phyloP scores from a whole-genome alignment of 148 eudicot genomes.

The Vaccinium macrocarpon region DNA sequence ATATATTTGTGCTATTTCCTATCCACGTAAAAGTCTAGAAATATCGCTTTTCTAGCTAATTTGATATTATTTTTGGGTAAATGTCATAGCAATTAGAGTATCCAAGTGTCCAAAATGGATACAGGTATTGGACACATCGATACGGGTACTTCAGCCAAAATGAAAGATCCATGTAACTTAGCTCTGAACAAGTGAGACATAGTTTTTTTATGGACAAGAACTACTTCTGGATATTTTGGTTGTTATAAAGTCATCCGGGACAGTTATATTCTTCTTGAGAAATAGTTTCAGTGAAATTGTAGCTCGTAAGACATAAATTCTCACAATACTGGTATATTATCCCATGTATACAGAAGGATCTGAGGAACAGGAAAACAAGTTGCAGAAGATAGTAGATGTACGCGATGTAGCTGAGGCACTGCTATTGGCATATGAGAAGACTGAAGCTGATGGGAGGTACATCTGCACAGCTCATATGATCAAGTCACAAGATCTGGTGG shows the following conservation, averaged over 20 bases:
- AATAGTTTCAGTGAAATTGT: background rate
- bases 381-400: constrained; percentile 55
- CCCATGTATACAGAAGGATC: constrained; percentile 39
- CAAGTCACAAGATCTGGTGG: constrained; percentile 48
- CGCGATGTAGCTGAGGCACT: constrained; percentile 79
- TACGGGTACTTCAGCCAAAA: too few relatives aligned
- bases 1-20: too few relatives aligned
- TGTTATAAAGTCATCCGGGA: background rate
- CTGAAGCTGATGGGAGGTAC: constrained; percentile 76
- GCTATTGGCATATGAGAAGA: constrained; percentile 62
- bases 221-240: background rate
- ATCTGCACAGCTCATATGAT: constrained; percentile 49
- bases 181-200: background rate
- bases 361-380: constrained; percentile 45
- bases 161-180: too few relatives aligned
- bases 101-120: too few relatives aligned
- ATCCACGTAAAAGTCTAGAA: too few relatives aligned
- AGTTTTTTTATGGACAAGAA: background rate
- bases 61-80: too few relatives aligned
- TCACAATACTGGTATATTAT: background rate
- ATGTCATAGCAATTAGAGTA: too few relatives aligned
- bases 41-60: too few relatives aligned
- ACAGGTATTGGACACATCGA: too few relatives aligned
- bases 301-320: background rate
- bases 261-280: background rate